Evolutionary conservation across 2,329 filamentous ascomycete species (phyloP), one percentile per base, ranked within the genome.

Genomic region (Sporothrix schenckii): DNA sequence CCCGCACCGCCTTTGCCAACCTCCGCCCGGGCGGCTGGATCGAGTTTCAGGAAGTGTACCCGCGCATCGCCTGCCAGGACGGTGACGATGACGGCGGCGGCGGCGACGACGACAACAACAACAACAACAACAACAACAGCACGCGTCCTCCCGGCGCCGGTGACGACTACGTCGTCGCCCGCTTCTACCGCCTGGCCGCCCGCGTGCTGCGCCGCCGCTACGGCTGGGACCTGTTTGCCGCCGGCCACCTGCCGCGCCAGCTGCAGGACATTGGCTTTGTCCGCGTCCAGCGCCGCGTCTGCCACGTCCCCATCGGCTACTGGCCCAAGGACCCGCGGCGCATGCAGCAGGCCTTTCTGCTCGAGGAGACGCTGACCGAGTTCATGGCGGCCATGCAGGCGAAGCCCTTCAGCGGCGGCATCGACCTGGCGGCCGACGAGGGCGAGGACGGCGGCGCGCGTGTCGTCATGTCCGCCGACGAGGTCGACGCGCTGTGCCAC

Each of bases 21-120:
- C 72, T 81, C 0, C 76, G 76, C 21, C 81, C 81, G 0, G 82
- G 81, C n/a, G 82, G 81, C 24, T 83, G 76, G 75, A 74, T 82
- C 11, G 82, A 85, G 71, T 66, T 80, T 13, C 76, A 76, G 68
- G 78, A 83, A 53, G 74, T 74, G 30, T 73, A 74, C 69, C 73
- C 69, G 53, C 73, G 58, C 24, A 66, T 69, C 70, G 67, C 68
- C 56, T 73, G 73, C 68, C 72, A 77, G 53, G 77, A 79, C 56
- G 75, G 72, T 27, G 77, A 78, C 30, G 76, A 79, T 5, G 27
- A 30, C 27, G 4, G 4, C 30, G 76, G 79, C 27, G 27, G 4
- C 27, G 4, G 4, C 30, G 76, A 79, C 27, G 27, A 30, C 27
- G 4, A 30, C 27, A 30, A 30, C 27, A 5, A 30, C 27, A 30